These are phyloP conservation scores for Medicago ruthenica DNA, from an alignment of 306 rosid species.

Conservation along the genomic window DNA sequence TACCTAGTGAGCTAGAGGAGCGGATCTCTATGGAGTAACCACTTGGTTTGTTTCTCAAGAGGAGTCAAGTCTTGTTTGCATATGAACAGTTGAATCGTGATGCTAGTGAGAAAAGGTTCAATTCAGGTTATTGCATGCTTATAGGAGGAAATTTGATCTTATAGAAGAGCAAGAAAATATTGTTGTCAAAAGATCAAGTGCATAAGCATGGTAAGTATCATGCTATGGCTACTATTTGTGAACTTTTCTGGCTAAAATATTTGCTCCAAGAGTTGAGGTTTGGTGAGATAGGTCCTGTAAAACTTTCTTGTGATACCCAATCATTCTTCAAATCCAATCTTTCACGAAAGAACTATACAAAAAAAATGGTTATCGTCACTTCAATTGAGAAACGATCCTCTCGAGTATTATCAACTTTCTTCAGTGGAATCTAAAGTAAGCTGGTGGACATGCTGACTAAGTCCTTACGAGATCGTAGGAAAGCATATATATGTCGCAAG, in stretches of 20 bases:
- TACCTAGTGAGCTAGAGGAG: no score
- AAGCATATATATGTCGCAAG: not conserved
- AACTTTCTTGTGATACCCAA: not conserved
- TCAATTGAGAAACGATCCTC: not conserved
- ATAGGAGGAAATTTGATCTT: no score
- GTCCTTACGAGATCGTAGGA: not conserved
- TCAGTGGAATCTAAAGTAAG: not conserved
- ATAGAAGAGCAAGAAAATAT: no score
- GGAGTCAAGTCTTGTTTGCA: no score
- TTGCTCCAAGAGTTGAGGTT: not conserved
- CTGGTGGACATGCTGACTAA: not conserved
- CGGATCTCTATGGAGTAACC: no score
- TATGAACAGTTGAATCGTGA: no score
- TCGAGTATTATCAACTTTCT: not conserved
- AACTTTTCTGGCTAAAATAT: not conserved
- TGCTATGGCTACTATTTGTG: no score
- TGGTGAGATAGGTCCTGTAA: not conserved
- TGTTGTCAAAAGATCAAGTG: no score
- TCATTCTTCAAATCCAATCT: not conserved
- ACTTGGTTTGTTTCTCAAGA: no score
- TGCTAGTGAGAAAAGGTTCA: no score
- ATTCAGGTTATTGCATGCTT: no score
- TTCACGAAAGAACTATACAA: not conserved
- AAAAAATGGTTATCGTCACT: not conserved
- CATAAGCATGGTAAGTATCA: no score